Evolutionary conservation across 306 rosid genomes (phyloP), one percentile per base, ranked within the genome.

Genomic region (Trichosanthes truncata): DNA sequence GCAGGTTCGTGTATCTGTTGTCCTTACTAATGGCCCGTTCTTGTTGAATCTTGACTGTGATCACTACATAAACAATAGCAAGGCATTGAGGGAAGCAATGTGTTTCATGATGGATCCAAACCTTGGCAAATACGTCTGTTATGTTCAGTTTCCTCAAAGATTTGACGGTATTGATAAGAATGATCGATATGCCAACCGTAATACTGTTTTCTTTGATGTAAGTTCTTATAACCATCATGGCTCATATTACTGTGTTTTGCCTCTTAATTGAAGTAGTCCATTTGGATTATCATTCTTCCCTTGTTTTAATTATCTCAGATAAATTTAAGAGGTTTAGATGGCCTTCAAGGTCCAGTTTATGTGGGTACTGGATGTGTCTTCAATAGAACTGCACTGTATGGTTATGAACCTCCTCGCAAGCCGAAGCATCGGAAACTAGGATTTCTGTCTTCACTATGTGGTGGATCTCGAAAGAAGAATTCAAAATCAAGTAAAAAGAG

Each of bases 291-390:
- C 57, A 43, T 57, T 69, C 14, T 74, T 78, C 20, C 29, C 26
- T 43, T 26, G 46, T 46, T 60, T 78, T 84, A 74, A 10, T 87
- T 41, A 62, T 57, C 79, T 79, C 88, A 95, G 98, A 95, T 95
- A 82, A 95, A 95, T 87, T 91, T 95, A 87, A 87, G 97, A 85
- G 98, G 98, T 75, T 87, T 95, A 89, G 98, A 95, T 82, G 98
- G 98, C 12, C 86, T 95, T 81, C 98, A 95, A 85, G 98, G 98
- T 26, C 98, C 98, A 52, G 98, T 95, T 82, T 95, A 95, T 82
- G 98, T 92, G 85, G 98, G 98, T 59, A 95, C 98, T 49, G 98
- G 98, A 73, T 95, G 98, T 66, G 97, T 92, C 76, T 95, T 95
- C 87, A 95, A 95, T 35, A 86, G 98, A 83, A 90, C 97, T 21